Conservation (phyloP, 805 yeast species). For the Saturnispora diversa region DNA sequence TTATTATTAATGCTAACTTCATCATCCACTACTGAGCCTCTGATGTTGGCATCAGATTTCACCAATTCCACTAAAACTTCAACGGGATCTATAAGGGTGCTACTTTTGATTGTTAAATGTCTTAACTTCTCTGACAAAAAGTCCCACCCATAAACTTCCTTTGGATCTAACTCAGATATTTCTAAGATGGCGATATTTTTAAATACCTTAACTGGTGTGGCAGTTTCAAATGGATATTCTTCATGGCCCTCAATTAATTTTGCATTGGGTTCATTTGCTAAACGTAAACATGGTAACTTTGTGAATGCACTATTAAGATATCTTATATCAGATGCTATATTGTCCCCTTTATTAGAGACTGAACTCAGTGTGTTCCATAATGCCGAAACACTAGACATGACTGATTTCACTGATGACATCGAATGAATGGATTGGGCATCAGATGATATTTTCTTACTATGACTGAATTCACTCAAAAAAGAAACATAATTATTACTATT, state of each 20-base stretch:
- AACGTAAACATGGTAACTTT: slow-evolving; percentile 53
- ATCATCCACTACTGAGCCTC: slow-evolving; percentile 18
- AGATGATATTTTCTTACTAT: slow-evolving; percentile 29
- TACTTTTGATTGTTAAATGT: slow-evolving; percentile 45
- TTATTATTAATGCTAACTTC: neutral
- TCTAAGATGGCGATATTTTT: slow-evolving; percentile 57
- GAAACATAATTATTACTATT: slow-evolving; percentile 45
- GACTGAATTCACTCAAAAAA: slow-evolving; percentile 48
- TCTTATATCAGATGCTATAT: slow-evolving; percentile 36
- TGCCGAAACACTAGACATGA: slow-evolving; percentile 39
- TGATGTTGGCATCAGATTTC: slow-evolving; percentile 37
- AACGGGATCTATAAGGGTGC: slow-evolving; percentile 42
- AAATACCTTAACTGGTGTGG: slow-evolving; percentile 55
- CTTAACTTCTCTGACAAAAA: slow-evolving; percentile 44
- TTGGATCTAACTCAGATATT: slow-evolving; percentile 51
- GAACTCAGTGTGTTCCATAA: slow-evolving; percentile 31
- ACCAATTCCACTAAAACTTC: slow-evolving; percentile 48
- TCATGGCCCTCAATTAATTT: slow-evolving; percentile 53
- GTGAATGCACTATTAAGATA: slow-evolving; percentile 58
- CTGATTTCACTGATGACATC: slow-evolving; percentile 49
- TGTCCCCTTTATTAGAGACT: slow-evolving; percentile 38
- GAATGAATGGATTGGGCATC: slow-evolving; percentile 46
- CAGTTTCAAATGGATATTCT: slow-evolving; percentile 64
- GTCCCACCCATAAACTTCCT: slow-evolving; percentile 62
- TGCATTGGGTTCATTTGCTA: slow-evolving; percentile 53